Evolutionary conservation across 768 basidiomycete species (phyloP), one percentile per base, ranked within the genome.

Genomic region (Pseudohyphozyma bogoriensis): DNA sequence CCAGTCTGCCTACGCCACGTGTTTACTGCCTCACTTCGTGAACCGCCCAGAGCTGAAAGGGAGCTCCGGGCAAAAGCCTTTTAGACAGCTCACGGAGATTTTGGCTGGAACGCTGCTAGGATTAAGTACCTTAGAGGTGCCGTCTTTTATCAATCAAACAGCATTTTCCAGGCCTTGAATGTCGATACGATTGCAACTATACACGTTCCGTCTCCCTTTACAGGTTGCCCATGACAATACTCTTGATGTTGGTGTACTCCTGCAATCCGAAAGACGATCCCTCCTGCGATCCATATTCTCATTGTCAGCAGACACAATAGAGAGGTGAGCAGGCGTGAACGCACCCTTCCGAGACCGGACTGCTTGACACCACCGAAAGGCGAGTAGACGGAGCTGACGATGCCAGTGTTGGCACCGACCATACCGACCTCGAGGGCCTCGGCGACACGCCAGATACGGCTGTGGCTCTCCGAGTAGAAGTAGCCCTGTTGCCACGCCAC

Each of bases 391-490:
- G 29, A 52, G 13, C 8, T 10, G 1, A 46, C 24, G 8, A 24
- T 13, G 10, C 45, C 45, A 5, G 45, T 46, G 45, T 91, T 91
- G 47, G 81, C 24, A 28, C 62, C 33, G 22, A 65, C 64, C 67
- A 69, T 68, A 20, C 66, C 65, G 9, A 92, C 89, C 74, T 99
- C 89, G 32, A 97, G 77, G 66, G 80, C 85, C 77, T 95, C 95
- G 20, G 92, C 89, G 22, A 99, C 91, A 44, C 93, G 81, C 87
- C 89, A 96, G 45, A 88, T 85, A 40, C 92, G 77, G 4, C 89
- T 87, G 8, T 95, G 78, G 71, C 97, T 93, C 40, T 82, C 74
- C 37, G 83, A 81, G 78, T 83, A 99, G 78, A 97, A 92, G 76
- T 96, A 74, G 24, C 60, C 54, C 47, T 28, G 22, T n/a, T n/a